Conservation (phyloP, 306 rosid species). For the Carpinus viminea region DNA sequence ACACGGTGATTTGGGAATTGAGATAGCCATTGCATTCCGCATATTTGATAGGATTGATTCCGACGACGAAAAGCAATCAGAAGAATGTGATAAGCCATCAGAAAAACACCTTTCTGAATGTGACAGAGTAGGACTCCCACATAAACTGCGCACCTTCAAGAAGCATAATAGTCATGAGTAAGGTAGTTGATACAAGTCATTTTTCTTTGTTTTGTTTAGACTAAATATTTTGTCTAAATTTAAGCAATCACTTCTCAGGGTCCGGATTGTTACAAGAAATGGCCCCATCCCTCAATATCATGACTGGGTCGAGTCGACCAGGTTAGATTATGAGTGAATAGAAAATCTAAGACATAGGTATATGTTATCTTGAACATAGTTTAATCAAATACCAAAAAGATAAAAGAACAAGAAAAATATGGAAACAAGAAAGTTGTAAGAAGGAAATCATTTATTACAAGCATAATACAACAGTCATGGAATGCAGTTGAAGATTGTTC, state of each 20-base stretch:
- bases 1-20: slow-evolving; percentile 57
- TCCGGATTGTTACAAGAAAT: too few relatives aligned
- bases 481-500: not conserved
- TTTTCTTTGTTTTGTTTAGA: slow-evolving; percentile 8
- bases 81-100: slow-evolving; percentile 70
- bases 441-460: not conserved
- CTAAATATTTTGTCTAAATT: not conserved
- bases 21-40: slow-evolving; percentile 39
- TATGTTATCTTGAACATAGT: not conserved
- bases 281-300: too few relatives aligned
- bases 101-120: slow-evolving; percentile 77
- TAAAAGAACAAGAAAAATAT: not conserved
- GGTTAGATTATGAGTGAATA: too few relatives aligned
- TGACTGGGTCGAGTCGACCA: too few relatives aligned
- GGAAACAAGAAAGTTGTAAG: not conserved
- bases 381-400: not conserved
- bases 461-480: not conserved
- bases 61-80: slow-evolving; percentile 49
- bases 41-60: slow-evolving; percentile 46
- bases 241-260: too few relatives aligned
- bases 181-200: slow-evolving; percentile 15
- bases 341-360: too few relatives aligned
- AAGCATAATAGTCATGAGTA: slow-evolving; percentile 24
- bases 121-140: slow-evolving; percentile 79
- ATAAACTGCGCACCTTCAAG: slow-evolving; percentile 69